Evolutionary conservation across 2,329 filamentous ascomycete species (phyloP).

Genomic region (Ceratocystis variospora): DNA sequence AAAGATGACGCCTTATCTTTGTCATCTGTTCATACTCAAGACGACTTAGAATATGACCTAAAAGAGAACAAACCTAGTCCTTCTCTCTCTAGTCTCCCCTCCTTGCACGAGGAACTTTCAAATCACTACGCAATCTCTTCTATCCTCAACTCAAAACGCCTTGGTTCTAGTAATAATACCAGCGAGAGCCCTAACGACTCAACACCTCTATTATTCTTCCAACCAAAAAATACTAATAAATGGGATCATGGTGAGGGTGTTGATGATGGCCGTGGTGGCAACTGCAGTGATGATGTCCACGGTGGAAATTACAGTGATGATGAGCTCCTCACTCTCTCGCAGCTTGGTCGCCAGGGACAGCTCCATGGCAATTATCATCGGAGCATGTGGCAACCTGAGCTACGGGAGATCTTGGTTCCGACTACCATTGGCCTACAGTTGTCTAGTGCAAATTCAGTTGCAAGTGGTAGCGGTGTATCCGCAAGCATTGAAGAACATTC

Average conservation of each 20-base stretch:
- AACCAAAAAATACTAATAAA: neutral
- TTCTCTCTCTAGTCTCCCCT: neutral
- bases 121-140: neutral
- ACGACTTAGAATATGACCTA: neutral
- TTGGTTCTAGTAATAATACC: neutral
- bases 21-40: neutral
- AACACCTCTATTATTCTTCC: neutral
- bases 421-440: slow-evolving; percentile 2
- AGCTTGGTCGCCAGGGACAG: neutral
- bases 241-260: neutral
- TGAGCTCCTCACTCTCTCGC: neutral
- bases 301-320: neutral
- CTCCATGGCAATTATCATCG: neutral
- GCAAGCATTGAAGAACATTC: neutral
- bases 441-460: neutral
- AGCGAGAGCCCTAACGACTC: neutral
- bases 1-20: neutral
- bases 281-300: neutral
- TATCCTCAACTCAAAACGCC: neutral
- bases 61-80: neutral
- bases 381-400: neutral
- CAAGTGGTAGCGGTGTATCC: neutral
- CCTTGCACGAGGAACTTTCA: neutral
- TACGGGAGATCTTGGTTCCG: neutral
- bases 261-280: neutral